Evolutionary conservation across 768 basidiomycete genomes (phyloP).

Genomic region (Pleurotus sapidus): DNA sequence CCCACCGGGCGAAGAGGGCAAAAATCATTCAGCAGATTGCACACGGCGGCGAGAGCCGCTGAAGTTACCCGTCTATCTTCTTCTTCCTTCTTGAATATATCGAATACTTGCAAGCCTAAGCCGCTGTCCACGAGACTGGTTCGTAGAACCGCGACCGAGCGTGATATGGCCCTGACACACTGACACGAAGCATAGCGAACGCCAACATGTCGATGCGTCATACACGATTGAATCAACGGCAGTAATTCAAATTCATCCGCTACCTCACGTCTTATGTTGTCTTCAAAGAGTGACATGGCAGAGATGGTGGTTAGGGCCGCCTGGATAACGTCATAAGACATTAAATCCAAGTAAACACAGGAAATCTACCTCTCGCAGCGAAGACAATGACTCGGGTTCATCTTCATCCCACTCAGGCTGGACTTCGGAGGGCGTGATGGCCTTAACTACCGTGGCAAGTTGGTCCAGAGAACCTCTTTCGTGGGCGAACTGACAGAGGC

Average conservation of each 20-base stretch:
- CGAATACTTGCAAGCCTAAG: conserved; percentile 68
- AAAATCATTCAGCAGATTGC: conserved; percentile 86
- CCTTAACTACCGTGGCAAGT: conserved; percentile 48
- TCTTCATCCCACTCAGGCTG: conserved; percentile 61
- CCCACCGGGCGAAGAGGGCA: conserved; percentile 74
- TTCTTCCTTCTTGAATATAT: conserved; percentile 41
- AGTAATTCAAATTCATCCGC: conserved; percentile 55
- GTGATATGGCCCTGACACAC: conserved; percentile 74
- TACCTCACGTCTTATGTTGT: conserved; percentile 67
- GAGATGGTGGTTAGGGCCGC: conserved; percentile 75
- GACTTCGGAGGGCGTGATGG: conserved; percentile 42
- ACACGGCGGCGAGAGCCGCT: conserved; percentile 72
- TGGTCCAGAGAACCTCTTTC: conserved; percentile 66
- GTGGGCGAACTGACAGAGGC: conserved; percentile 63
- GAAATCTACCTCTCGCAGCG: conserved; percentile 59
- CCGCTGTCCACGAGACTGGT: conserved; percentile 86
- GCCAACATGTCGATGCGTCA: conserved; percentile 63
- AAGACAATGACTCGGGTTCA: conserved; percentile 55
- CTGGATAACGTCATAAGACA: conserved; percentile 29
- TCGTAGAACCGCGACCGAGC: conserved; percentile 75
- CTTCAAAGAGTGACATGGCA: conserved; percentile 67
- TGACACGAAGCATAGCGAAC: conserved; percentile 89
- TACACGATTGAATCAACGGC: conserved; percentile 44
- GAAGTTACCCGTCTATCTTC: conserved; percentile 70
- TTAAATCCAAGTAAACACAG: background rate